Percentiles rank a stretch among this genome's conserved stretches.
Conservation (phyloP, 2,329 filamentous ascomycete genomes). For the Alternaria sp. region DNA sequence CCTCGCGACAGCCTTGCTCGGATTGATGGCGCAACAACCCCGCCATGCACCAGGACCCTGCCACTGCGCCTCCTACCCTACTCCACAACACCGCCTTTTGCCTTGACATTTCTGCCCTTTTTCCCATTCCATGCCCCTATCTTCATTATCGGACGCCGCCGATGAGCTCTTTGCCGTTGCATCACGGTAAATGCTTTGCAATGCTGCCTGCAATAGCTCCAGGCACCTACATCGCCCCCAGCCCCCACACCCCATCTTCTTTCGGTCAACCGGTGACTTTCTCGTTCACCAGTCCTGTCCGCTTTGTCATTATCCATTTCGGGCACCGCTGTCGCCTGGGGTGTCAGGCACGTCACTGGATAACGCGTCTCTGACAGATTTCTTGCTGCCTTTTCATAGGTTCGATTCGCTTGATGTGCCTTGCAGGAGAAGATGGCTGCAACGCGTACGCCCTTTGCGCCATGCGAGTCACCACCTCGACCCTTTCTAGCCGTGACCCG, state of each 20-base stretch:
- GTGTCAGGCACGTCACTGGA: constrained; percentile 19
- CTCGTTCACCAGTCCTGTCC: constrained; percentile 17
- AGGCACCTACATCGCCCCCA: constrained; percentile 17
- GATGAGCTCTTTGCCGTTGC: not conserved
- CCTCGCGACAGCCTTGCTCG: constrained; percentile 9
- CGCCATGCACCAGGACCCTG: constrained; percentile 10
- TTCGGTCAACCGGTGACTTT: constrained; percentile 34
- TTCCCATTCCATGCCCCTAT: not conserved
- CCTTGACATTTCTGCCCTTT: constrained; percentile 7
- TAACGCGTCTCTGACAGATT: constrained; percentile 19
- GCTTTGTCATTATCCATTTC: constrained; percentile 14
- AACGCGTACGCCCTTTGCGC: not conserved
- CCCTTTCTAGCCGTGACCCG: constrained; percentile 15
- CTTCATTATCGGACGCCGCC: constrained; percentile 3
- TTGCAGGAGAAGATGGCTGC: constrained; percentile 24
- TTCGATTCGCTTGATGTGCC: constrained; percentile 28
- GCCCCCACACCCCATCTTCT: constrained; percentile 30
- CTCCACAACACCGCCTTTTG: constrained; percentile 14
- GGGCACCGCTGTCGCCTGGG: constrained; percentile 25
- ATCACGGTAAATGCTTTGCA: not conserved
- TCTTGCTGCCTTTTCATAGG: constrained; percentile 21
- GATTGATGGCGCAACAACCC: constrained; percentile 6
- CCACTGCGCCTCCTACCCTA: constrained; percentile 14
- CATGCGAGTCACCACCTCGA: constrained; percentile 16
- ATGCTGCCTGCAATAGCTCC: constrained; percentile 8